Evolutionary conservation across 306 rosid genomes (phyloP).

Genomic region (Fagus sylvatica): DNA sequence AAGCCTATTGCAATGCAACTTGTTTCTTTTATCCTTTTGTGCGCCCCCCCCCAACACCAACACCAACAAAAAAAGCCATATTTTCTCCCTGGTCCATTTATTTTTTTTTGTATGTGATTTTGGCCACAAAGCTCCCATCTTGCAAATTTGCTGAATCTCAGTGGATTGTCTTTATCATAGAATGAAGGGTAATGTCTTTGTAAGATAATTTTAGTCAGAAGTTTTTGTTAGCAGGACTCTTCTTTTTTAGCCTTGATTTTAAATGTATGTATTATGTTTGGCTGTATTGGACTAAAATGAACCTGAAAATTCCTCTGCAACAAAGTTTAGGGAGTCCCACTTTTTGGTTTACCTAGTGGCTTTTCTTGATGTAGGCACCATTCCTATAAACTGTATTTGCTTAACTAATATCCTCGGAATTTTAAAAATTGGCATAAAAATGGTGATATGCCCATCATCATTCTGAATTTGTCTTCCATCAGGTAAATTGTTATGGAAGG

Average conservation of each 20-base stretch:
- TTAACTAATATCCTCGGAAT: not conserved
- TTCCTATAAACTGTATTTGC: not conserved
- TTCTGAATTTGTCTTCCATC: not conserved
- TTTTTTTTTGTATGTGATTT: not conserved
- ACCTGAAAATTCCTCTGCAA: not conserved
- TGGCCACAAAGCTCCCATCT: not conserved
- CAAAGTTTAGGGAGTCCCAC: not conserved
- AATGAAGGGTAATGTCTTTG: not conserved
- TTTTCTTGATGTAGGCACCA: not conserved
- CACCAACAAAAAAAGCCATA: no score
- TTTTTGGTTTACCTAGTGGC: not conserved
- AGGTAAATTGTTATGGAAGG: slow-evolving; percentile 14
- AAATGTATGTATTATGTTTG: not conserved
- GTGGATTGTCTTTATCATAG: not conserved
- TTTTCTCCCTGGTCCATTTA: not conserved
- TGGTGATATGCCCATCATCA: not conserved
- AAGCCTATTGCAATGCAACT: not conserved
- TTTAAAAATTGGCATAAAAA: not conserved
- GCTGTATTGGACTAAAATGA: not conserved
- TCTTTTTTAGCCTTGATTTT: not conserved
- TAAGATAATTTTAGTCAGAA: not conserved
- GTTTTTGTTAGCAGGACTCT: not conserved
- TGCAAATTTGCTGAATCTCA: not conserved
- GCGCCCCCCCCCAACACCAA: not conserved
- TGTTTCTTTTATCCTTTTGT: not conserved